Evolutionary conservation across 2,329 filamentous ascomycete species (phyloP).

Genomic region (Aureobasidium musti): DNA sequence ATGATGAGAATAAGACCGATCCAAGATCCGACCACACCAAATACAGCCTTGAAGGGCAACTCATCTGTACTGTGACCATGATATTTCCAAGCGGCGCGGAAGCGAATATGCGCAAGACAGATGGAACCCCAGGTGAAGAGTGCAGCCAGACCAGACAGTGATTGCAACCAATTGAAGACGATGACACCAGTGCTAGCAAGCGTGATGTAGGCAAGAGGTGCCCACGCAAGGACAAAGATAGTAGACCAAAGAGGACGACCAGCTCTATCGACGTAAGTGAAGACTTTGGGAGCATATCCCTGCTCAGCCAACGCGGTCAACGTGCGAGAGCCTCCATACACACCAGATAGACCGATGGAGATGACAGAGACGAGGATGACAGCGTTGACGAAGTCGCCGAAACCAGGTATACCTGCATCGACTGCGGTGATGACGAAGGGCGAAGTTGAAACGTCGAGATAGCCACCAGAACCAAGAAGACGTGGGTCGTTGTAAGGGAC

Average conservation of each 20-base stretch:
- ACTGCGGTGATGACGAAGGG: slow-evolving; percentile 93
- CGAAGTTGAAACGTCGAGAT: slow-evolving; percentile 70
- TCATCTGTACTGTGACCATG: slow-evolving; percentile 67
- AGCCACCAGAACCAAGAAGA: slow-evolving; percentile 60
- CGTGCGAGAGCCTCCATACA: slow-evolving; percentile 89
- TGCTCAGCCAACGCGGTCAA: slow-evolving; percentile 88
- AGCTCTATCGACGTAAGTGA: slow-evolving; percentile 62
- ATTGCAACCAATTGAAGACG: slow-evolving; percentile 64
- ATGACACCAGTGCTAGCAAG: slow-evolving; percentile 46
- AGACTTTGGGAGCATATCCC: slow-evolving; percentile 56
- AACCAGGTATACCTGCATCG: slow-evolving; percentile 70
- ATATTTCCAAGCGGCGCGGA: slow-evolving; percentile 62
- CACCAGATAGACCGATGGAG: slow-evolving; percentile 86
- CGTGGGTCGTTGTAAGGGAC: slow-evolving; percentile 70
- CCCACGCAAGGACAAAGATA: slow-evolving; percentile 48
- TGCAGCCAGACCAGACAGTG: slow-evolving; percentile 70
- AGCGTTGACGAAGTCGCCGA: slow-evolving; percentile 80
- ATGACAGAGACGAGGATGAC: slow-evolving; percentile 89
- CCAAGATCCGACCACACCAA: slow-evolving; percentile 78
- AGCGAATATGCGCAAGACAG: slow-evolving; percentile 65
- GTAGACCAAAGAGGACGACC: slow-evolving; percentile 63
- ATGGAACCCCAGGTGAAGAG: slow-evolving; percentile 76
- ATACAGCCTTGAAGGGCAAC: slow-evolving; percentile 77
- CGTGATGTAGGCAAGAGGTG: slow-evolving; percentile 61
- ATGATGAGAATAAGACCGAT: slow-evolving; percentile 74